Evolutionary conservation across 495 filamentous ascomycete species (phyloP), one percentile per base, ranked within the genome.

Genomic region (Aspergillus sparsus): DNA sequence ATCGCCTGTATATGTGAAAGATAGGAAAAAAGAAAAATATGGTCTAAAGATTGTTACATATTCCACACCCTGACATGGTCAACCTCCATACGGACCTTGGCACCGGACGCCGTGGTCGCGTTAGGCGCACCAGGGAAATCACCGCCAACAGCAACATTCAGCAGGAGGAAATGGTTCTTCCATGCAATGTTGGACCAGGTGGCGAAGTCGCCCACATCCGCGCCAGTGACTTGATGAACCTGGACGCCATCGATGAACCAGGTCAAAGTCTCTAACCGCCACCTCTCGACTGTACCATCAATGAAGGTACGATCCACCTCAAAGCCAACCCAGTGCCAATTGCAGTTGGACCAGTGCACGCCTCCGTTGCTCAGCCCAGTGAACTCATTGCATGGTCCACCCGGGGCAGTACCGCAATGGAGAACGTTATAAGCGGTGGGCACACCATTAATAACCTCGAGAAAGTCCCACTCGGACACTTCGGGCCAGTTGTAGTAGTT

Each of bases 41-140:
- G 21, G 21, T 27, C 21, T 27, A 27, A 27, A 27, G 21, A 27
- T 27, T 27, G 21, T 32, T 41, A 61, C 46, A 21, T 27, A 34
- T 61, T 61, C 58, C 58, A 56, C 18, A 61, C 53, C 11, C 58
- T 31, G 34, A 61, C 58, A 50, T 56, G 55, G 15, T 61, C 57
- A 31, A 60, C 49, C 49, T 53, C 50, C 47, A 58, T 10, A 31
- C 37, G 36, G 12, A 44, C 41, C 7, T 42, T 34, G 0, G 57
- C 27, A 9, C 12, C 39, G 46, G 33, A 21, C 10, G 36, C 15
- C 6, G 55, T 57, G 15, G 49, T 12, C 44, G 36, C 57, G 46
- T 53, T 46, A 12, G 39, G 57, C 11, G 9, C 11, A 11, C 49
- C 57, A 0, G 49, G 39, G 37, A 18, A 52, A 46, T 60, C 57